Conservation (phyloP, 2,329 filamentous ascomycete species). For the Exserohilum rostratum region DNA sequence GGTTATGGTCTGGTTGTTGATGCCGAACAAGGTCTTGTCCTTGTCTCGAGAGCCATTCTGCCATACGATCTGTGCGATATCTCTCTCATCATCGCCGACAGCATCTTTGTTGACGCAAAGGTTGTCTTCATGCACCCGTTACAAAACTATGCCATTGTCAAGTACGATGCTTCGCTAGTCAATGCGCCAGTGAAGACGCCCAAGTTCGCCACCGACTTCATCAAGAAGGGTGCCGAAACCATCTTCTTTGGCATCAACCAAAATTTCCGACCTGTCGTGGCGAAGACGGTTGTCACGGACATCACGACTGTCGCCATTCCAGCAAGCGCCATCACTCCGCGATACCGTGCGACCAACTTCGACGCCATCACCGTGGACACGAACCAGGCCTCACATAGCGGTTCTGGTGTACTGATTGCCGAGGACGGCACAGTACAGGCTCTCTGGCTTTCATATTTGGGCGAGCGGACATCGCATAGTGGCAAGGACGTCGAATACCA, state of each 20-base stretch:
- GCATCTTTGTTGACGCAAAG: slow-evolving; percentile 91
- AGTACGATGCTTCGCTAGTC: slow-evolving; percentile 93
- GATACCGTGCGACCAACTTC: slow-evolving; percentile 93
- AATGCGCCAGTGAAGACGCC: slow-evolving; percentile 91
- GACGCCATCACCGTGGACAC: slow-evolving; percentile 98
- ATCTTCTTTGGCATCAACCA: slow-evolving; percentile 99
- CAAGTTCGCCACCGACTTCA: slow-evolving; percentile 76
- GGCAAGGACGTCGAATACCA: slow-evolving; percentile 96
- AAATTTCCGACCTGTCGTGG: slow-evolving; percentile 90
- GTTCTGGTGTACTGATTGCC: slow-evolving; percentile 87
- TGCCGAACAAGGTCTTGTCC: slow-evolving; percentile 90
- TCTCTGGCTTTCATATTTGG: slow-evolving; percentile 95
- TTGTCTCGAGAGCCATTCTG: slow-evolving; percentile 92
- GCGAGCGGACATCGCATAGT: slow-evolving; percentile 78
- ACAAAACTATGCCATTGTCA: slow-evolving; percentile 94
- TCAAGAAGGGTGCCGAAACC: slow-evolving; percentile 91
- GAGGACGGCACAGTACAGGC: slow-evolving; percentile 93
- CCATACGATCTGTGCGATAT: slow-evolving; percentile 98
- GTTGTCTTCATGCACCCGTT: slow-evolving; percentile 95
- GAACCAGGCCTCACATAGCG: slow-evolving; percentile 86
- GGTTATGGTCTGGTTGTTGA: slow-evolving; percentile 98
- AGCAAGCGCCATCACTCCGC: slow-evolving; percentile 85
- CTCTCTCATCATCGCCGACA: slow-evolving; percentile 93
- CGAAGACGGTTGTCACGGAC: slow-evolving; percentile 93
- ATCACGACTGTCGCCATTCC: slow-evolving; percentile 97